Percentiles rank a stretch among this genome's conserved stretches.
Evolutionary conservation across 2,329 filamentous ascomycete species (phyloP).

Genomic region (Sclerotinia spermophila): DNA sequence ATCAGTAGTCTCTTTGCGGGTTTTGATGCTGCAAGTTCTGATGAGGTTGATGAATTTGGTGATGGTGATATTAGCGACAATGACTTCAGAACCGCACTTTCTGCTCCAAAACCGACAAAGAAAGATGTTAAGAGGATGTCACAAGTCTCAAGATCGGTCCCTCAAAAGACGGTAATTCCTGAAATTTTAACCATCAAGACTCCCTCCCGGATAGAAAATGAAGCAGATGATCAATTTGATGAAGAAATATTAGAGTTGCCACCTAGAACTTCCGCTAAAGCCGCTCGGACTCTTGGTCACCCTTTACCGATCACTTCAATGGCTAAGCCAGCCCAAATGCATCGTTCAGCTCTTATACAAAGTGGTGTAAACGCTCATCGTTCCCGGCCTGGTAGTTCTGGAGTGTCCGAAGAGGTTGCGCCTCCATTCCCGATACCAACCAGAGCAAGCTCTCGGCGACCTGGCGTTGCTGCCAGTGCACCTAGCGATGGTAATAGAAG

Average conservation of each 20-base stretch:
- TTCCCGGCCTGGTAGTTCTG: constrained; percentile 62
- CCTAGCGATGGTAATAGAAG: constrained; percentile 71
- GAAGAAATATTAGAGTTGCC: constrained; percentile 27
- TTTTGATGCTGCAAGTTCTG: constrained; percentile 69
- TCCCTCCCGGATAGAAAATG: neutral
- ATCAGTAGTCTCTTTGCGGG: constrained; percentile 85
- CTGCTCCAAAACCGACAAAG: constrained; percentile 53
- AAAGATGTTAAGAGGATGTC: constrained; percentile 23
- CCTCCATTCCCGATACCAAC: constrained; percentile 93
- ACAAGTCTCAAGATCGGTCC: constrained; percentile 31
- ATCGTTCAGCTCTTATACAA: constrained; percentile 75
- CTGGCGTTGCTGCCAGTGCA: constrained; percentile 60
- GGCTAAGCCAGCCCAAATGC: constrained; percentile 53
- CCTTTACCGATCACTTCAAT: constrained; percentile 34
- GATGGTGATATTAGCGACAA: constrained; percentile 61
- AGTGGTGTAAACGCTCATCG: constrained; percentile 70
- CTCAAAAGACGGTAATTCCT: constrained; percentile 30
- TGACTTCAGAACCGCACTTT: constrained; percentile 63
- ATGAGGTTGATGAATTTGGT: constrained; percentile 60
- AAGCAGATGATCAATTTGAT: constrained; percentile 25
- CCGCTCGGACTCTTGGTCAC: constrained; percentile 34
- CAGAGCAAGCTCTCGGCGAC: constrained; percentile 78
- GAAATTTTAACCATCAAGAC: constrained; percentile 23
- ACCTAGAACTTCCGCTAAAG: constrained; percentile 24
- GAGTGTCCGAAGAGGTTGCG: constrained; percentile 53